A percentile compares a stretch with the other conserved stretches of the same genome.
phyloP scores from a whole-genome alignment of 208 protist genomes.

The Entamoeba histolytica region DNA sequence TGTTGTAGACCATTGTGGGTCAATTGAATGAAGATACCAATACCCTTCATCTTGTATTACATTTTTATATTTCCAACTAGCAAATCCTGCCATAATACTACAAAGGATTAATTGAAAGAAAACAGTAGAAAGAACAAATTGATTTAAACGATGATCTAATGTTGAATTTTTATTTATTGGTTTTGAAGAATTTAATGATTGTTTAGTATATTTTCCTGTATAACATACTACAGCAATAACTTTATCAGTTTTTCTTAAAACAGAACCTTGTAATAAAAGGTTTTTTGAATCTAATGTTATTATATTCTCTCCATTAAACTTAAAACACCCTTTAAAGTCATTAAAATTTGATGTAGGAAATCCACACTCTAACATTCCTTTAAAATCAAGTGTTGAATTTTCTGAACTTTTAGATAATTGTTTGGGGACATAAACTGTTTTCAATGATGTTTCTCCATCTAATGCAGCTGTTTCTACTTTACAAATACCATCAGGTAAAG shows the following conservation, averaged over 20 bases:
- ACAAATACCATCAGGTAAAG: neutral
- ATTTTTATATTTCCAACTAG: neutral
- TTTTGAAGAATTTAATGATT: slow-evolving; percentile 1
- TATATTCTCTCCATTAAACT: neutral
- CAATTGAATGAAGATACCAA: neutral
- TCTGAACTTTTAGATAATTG: neutral
- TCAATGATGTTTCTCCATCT: slow-evolving; percentile 21
- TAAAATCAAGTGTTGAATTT: neutral
- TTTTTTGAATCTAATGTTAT: neutral
- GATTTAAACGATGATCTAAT: slow-evolving; percentile 9
- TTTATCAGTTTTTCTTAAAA: neutral
- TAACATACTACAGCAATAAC: slow-evolving; percentile 9
- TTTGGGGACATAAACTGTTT: neutral
- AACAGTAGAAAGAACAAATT: neutral
- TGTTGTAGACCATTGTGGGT: neutral
- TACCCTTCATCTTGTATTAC: neutral
- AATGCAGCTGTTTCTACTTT: slow-evolving; percentile 10
- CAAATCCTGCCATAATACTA: neutral
- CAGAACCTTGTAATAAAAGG: neutral
- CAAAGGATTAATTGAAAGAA: neutral
- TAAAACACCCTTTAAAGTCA: neutral
- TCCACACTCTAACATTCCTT: neutral
- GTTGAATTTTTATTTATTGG: neutral
- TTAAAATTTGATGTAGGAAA: neutral
- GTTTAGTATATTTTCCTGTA: slow-evolving; percentile 20